Evolutionary conservation across 1,284 basidiomycete genomes (phyloP).

Genomic region (Waitea zeae): DNA sequence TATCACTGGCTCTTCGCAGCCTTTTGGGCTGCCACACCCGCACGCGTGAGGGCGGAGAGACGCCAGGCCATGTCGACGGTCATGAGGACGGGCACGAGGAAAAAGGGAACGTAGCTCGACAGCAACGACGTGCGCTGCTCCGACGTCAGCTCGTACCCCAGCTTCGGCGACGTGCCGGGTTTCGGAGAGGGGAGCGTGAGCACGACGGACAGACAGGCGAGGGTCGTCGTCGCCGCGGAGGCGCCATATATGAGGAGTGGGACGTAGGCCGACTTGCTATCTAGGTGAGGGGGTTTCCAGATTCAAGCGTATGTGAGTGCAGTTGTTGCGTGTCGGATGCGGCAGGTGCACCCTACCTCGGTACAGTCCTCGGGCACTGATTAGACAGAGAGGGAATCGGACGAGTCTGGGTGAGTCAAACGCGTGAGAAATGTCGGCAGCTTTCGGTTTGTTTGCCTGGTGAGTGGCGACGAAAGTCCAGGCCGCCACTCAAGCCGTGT

Average conservation of each 20-base stretch:
- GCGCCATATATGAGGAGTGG: constrained; percentile 59
- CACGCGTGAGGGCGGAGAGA: constrained; percentile 13
- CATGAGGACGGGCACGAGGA: constrained; percentile 54
- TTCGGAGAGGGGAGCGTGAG: constrained; percentile 24
- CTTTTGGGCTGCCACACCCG: constrained; percentile 10
- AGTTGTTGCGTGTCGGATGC: background rate
- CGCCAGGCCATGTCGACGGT: constrained; percentile 51
- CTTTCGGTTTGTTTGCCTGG: too few relatives aligned
- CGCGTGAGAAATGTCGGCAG: too few relatives aligned
- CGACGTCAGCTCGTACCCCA: constrained; percentile 22
- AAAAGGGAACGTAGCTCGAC: constrained; percentile 61
- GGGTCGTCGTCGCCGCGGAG: constrained; percentile 59
- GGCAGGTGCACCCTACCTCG: constrained; percentile 26
- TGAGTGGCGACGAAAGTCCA: too few relatives aligned
- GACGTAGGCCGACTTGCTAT: constrained; percentile 26
- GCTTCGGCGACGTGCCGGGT: constrained; percentile 15
- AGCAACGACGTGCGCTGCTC: constrained; percentile 37
- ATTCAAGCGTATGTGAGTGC: background rate
- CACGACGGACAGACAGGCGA: constrained; percentile 51
- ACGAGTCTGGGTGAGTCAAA: too few relatives aligned
- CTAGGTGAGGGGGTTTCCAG: constrained; percentile 16
- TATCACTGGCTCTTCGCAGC: background rate
- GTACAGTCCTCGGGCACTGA: constrained; percentile 52
- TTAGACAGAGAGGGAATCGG: constrained; percentile 60
- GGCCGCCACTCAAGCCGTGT: background rate